phyloP scores from a whole-genome alignment of 257 asterid genomes.

The Penstemon barbatus region DNA sequence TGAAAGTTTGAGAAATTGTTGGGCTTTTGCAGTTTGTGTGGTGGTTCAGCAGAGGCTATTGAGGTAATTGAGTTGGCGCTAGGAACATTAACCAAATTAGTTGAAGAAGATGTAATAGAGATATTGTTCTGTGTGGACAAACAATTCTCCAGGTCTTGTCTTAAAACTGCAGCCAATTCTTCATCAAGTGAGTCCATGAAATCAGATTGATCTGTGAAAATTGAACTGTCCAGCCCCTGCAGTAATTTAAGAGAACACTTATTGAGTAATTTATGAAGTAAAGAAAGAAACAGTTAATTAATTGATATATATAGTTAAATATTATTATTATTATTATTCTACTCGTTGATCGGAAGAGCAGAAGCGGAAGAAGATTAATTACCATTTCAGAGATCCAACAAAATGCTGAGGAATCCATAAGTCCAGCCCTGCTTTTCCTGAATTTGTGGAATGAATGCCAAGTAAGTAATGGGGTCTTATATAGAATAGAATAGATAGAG shows the following conservation, averaged over 20 bases:
- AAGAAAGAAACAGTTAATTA: background rate
- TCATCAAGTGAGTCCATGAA: constrained; percentile 34
- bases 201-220: constrained; percentile 30
- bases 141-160: constrained; percentile 24
- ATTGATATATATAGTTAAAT: background rate
- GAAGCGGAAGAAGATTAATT: constrained; percentile 1
- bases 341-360: background rate
- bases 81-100: constrained; percentile 24
- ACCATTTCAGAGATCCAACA: constrained; percentile 24
- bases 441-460: too few relatives aligned
- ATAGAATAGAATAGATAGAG: too few relatives aligned
- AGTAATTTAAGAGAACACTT: too few relatives aligned
- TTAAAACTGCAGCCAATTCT: constrained; percentile 30
- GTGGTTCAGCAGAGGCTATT: constrained; percentile 24
- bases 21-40: constrained; percentile 31
- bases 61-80: constrained; percentile 20
- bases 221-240: constrained; percentile 32
- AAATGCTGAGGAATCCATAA: constrained; percentile 15
- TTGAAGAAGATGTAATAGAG: constrained; percentile 8
- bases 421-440: too few relatives aligned
- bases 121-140: constrained; percentile 11
- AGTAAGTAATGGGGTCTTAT: too few relatives aligned
- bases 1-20: constrained; percentile 23
- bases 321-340: background rate
- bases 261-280: background rate